A percentile compares a stretch with the other conserved stretches of the same genome.
Conservation (phyloP, 306 rosid genomes). For the Arachis stenosperma region DNA sequence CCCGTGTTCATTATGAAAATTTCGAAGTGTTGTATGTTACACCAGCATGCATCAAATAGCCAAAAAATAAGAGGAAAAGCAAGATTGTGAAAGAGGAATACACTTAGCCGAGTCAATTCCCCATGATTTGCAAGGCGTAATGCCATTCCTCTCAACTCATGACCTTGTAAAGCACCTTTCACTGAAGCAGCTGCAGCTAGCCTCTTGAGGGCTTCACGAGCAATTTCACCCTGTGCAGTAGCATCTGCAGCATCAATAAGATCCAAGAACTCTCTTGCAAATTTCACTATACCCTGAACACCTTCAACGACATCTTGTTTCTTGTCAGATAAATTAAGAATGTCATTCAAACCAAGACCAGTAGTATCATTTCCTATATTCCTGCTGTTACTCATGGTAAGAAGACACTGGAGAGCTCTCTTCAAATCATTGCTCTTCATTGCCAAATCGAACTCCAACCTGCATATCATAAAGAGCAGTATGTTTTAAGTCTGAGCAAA, state of each 20-base stretch:
- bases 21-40: slow-evolving; percentile 13
- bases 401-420: slow-evolving; percentile 99
- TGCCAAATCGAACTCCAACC: slow-evolving; percentile 98
- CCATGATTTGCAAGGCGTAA: slow-evolving; percentile 97
- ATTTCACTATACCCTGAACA: slow-evolving; percentile 94
- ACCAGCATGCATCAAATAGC: slow-evolving; percentile 34
- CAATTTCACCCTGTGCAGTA: slow-evolving; percentile 96
- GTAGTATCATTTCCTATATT: slow-evolving; percentile 77
- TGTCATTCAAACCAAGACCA: slow-evolving; percentile 91
- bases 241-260: slow-evolving; percentile 99
- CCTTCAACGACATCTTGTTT: slow-evolving; percentile 82
- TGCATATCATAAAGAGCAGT: slow-evolving; percentile 39
- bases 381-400: slow-evolving; percentile 99
- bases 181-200: slow-evolving; percentile 94
- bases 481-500: slow-evolving; percentile 26
- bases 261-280: slow-evolving; percentile 91
- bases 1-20: slow-evolving; percentile 15
- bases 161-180: slow-evolving; percentile 94
- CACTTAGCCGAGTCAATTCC: slow-evolving; percentile 90
- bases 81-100: slow-evolving; percentile 49
- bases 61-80: slow-evolving; percentile 28
- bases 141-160: slow-evolving; percentile 84
- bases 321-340: slow-evolving; percentile 75
- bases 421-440: slow-evolving; percentile 94
- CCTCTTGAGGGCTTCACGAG: slow-evolving; percentile 95